A percentile compares a stretch with the other conserved stretches of the same genome.
These are phyloP conservation scores for Epichloe typhina DNA, from an alignment of 2,329 filamentous ascomycete species.

Conservation along the genomic window DNA sequence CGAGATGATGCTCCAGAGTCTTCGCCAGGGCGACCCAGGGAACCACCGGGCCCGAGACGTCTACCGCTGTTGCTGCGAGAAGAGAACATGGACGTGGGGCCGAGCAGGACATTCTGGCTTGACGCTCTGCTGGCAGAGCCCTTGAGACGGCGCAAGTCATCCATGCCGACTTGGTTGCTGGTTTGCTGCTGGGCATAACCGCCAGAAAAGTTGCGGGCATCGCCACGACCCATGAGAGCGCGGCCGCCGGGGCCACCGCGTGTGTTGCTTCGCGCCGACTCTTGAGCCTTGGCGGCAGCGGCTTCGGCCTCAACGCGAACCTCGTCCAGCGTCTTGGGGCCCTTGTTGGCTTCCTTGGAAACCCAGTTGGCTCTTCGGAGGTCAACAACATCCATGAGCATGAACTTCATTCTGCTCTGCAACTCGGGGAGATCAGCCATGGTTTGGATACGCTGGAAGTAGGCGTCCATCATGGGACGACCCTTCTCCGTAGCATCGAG, in stretches of 20 bases:
- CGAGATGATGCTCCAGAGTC: slow-evolving; percentile 82
- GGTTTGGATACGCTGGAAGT: slow-evolving; percentile 77
- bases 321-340: slow-evolving; percentile 90
- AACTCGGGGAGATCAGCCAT: slow-evolving; percentile 73
- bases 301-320: slow-evolving; percentile 75
- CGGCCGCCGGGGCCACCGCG: slow-evolving; percentile 55
- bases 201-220: slow-evolving; percentile 71
- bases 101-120: slow-evolving; percentile 54
- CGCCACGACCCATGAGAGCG: slow-evolving; percentile 65
- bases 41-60: slow-evolving; percentile 61
- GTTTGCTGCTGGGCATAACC: slow-evolving; percentile 58
- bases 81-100: slow-evolving; percentile 75
- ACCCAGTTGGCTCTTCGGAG: slow-evolving; percentile 66
- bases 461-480: slow-evolving; percentile 75
- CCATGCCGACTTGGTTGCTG: slow-evolving; percentile 79
- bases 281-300: slow-evolving; percentile 70
- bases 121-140: slow-evolving; percentile 43
- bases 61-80: slow-evolving; percentile 87
- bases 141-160: slow-evolving; percentile 80
- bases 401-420: slow-evolving; percentile 81
- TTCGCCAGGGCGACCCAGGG: slow-evolving; percentile 60
- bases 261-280: slow-evolving; percentile 47
- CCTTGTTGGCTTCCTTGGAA: slow-evolving; percentile 84
- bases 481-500: slow-evolving; percentile 78
- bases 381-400: slow-evolving; percentile 91